phyloP scores from a whole-genome alignment of 176 grass and related monocot species.

The Typha latifolia region DNA sequence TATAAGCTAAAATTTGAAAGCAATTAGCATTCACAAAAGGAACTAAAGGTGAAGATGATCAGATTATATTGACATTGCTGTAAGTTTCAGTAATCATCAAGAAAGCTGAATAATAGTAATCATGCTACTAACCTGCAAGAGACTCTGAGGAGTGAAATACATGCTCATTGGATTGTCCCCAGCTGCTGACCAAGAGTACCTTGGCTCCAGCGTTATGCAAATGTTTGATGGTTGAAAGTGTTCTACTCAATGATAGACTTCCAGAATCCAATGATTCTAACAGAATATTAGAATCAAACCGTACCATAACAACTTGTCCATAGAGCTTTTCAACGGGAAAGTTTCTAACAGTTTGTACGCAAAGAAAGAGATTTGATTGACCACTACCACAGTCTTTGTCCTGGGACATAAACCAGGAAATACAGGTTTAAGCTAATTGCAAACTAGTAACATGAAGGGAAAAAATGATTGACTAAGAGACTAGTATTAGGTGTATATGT shows the following conservation, averaged over 20 bases:
- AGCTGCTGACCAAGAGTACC: conserved; percentile 58
- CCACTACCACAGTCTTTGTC: conserved; percentile 27
- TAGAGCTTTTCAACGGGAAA: conserved; percentile 64
- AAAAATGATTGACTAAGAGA: background rate
- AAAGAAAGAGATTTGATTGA: conserved; percentile 27
- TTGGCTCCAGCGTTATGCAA: conserved; percentile 67
- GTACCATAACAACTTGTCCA: conserved; percentile 62
- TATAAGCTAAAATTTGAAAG: conserved; percentile 4
- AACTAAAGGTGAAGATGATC: background rate
- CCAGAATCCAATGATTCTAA: conserved; percentile 22
- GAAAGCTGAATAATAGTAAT: conserved; percentile 10
- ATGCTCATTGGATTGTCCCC: conserved; percentile 42
- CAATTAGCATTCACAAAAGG: background rate
- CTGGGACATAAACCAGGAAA: conserved; percentile 10
- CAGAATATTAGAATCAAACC: conserved; percentile 60
- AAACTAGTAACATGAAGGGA: background rate
- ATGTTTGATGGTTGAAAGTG: conserved; percentile 72
- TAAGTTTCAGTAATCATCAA: background rate
- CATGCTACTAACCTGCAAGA: conserved; percentile 59
- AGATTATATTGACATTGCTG: conserved; percentile 9
- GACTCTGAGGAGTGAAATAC: conserved; percentile 34
- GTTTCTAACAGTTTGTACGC: conserved; percentile 72
- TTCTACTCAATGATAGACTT: conserved; percentile 39
- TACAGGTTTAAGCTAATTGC: background rate
- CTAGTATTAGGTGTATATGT: background rate